These are phyloP conservation scores for Xerocomus amazonicus DNA, from an alignment of 1,284 basidiomycete genomes.

Conservation along the genomic window DNA sequence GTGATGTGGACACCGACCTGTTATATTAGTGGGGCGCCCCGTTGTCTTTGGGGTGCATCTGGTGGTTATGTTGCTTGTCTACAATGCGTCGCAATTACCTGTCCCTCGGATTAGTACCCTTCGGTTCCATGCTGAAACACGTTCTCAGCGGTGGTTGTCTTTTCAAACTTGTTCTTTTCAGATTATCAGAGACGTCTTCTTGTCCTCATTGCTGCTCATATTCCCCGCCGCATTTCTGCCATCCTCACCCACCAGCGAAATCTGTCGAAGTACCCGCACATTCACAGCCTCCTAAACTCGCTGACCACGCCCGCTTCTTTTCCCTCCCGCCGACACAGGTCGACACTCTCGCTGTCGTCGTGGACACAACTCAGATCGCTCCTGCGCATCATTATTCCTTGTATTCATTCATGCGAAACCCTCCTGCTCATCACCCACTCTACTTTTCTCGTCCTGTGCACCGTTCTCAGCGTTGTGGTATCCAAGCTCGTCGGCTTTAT, in stretches of 20 bases:
- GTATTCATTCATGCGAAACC: no score
- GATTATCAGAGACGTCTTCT: no score
- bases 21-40: slow-evolving; percentile 36
- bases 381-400: no score
- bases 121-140: no score
- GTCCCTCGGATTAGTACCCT: neutral
- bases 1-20: slow-evolving; percentile 21
- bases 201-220: no score
- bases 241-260: neutral
- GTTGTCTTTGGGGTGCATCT: slow-evolving; percentile 40
- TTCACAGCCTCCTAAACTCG: no score
- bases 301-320: no score
- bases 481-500: slow-evolving; percentile 89
- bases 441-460: no score
- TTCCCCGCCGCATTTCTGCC: neutral
- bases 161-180: no score
- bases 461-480: slow-evolving; percentile 81
- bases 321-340: no score
- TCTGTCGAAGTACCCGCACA: slow-evolving; percentile 13
- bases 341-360: slow-evolving; percentile 53
- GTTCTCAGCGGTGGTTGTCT: slow-evolving; percentile 20
- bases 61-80: slow-evolving; percentile 24
- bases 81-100: slow-evolving; percentile 19
- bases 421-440: no score
- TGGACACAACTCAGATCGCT: no score